Base-by-base conservation (phyloP, 176 grass and related monocot species). In the Oryza rufipogon region DNA sequence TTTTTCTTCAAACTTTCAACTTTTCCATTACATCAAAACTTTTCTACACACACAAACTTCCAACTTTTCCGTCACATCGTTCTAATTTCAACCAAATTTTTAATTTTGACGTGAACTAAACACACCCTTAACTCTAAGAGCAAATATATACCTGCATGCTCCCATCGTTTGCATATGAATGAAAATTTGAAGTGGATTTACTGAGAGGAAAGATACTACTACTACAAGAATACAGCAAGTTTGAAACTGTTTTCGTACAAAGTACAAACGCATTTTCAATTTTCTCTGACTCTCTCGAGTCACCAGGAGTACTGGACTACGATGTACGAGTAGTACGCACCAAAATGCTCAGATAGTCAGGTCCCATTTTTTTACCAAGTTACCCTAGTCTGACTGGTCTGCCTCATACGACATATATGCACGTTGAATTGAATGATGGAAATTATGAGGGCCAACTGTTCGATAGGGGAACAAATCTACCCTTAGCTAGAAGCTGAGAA, bases 391-490 rank as follows among this genome's bases (percentile, higher is more conserved):
- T 39, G 13, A 58, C 36, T 4, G 61, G 7, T 14, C 10, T 36
- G 32, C 75, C 64, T 34, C 70, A 45, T 28, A 45, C 60, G 32
- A 74, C 14, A 48, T 61, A 72, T 67, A n/a, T 17, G 61, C 46
- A 26, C 82, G 81, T 80, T 81, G 69, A 79, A 88, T 79, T 51
- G 73, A 73, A 49, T 73, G 71, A 30, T 2, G 65, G 12, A 71
- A 80, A 66, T 68, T 80, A 90, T 81, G 84, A 83, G 88, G 13
- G 9, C 76, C 75, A 90, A 83, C 89, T 22, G 75, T 84, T 75
- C 61, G 6, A 26, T 30, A 38, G 80, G 73, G 84, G 75, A 84
- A 79, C 84, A 87, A 83, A 90, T 87, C 70, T 80, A 83, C 23
- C 72, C 78, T 63, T 34, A 30, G 73, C 80, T 49, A 71, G 61